These are phyloP conservation scores for Sphaerosporella brunnea DNA, from an alignment of 495 filamentous ascomycete species.

Conservation along the genomic window DNA sequence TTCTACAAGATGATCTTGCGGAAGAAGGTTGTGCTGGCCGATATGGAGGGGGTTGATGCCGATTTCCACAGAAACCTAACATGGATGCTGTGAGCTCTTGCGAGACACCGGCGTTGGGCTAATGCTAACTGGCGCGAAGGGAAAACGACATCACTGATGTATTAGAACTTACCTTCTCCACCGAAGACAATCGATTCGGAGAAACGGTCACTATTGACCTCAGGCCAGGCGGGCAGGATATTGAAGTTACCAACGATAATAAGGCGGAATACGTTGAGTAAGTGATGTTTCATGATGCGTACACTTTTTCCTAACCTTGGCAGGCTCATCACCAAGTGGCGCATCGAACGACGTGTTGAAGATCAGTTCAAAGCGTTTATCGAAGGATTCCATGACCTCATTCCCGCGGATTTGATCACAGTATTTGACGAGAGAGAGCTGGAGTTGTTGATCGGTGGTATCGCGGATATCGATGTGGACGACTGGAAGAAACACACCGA, in stretches of 20 bases:
- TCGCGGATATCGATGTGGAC: constrained; percentile 97
- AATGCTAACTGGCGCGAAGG: too few relatives aligned
- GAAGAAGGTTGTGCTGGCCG: constrained; percentile 76
- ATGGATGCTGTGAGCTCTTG: constrained; percentile 70
- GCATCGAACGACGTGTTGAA: constrained; percentile 92
- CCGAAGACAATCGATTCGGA: constrained; percentile 93
- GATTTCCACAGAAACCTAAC: constrained; percentile 88
- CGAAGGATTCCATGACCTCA: constrained; percentile 91
- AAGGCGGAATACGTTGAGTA: constrained; percentile 90
- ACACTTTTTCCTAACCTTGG: constrained; percentile 6
- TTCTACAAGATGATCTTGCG: constrained; percentile 99
- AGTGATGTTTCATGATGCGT: constrained; percentile 22
- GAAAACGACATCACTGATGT: constrained; percentile 89
- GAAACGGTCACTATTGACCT: constrained; percentile 82
- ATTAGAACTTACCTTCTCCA: constrained; percentile 83
- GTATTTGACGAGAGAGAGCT: constrained; percentile 97
- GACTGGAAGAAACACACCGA: constrained; percentile 99
- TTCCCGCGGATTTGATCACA: constrained; percentile 88
- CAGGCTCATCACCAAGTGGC: constrained; percentile 91
- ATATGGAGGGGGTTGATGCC: constrained; percentile 98
- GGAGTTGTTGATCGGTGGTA: constrained; percentile 92
- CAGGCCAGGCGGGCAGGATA: constrained; percentile 75
- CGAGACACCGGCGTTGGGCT: too few relatives aligned
- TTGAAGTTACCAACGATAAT: constrained; percentile 91
- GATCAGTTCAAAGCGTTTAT: constrained; percentile 98